Conservation (phyloP, 345 rosid genomes). For the Mercurialis annua region DNA sequence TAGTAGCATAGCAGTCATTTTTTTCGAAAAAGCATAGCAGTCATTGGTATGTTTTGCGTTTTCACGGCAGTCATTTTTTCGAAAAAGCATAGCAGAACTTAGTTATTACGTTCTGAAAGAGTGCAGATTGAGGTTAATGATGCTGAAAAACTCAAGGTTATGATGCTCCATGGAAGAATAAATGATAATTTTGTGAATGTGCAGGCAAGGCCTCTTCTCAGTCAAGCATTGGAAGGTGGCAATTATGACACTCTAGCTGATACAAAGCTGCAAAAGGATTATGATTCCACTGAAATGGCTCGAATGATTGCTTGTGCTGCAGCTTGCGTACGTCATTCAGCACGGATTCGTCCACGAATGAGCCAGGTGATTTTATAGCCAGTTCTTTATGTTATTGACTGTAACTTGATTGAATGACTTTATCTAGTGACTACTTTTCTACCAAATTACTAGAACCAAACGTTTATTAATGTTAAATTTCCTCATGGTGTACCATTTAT, state of each 20-base stretch:
- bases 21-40: neutral
- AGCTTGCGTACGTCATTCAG: conserved; percentile 22
- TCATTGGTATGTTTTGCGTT: too few relatives aligned
- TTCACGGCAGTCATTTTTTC: neutral
- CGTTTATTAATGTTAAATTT: neutral
- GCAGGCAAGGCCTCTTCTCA: conserved; percentile 32
- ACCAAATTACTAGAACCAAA: neutral
- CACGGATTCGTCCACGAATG: conserved; percentile 25
- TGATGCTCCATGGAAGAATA: neutral
- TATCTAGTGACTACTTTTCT: neutral
- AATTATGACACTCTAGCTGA: conserved; percentile 37
- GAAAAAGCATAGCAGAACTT: neutral
- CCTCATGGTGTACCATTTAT: neutral
- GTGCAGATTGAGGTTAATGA: neutral
- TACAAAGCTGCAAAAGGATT: conserved; percentile 19
- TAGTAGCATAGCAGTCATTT: neutral
- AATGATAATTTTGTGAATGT: conserved; percentile 18
- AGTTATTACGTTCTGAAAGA: neutral
- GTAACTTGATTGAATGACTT: neutral
- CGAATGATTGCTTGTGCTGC: conserved; percentile 23
- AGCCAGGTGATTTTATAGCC: conserved; percentile 18
- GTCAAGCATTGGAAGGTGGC: conserved; percentile 43
- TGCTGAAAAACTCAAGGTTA: neutral
- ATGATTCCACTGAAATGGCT: conserved; percentile 15
- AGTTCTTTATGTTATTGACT: neutral